phyloP scores from a whole-genome alignment of 495 filamentous ascomycete species.

The Penicillium cataractarum region DNA sequence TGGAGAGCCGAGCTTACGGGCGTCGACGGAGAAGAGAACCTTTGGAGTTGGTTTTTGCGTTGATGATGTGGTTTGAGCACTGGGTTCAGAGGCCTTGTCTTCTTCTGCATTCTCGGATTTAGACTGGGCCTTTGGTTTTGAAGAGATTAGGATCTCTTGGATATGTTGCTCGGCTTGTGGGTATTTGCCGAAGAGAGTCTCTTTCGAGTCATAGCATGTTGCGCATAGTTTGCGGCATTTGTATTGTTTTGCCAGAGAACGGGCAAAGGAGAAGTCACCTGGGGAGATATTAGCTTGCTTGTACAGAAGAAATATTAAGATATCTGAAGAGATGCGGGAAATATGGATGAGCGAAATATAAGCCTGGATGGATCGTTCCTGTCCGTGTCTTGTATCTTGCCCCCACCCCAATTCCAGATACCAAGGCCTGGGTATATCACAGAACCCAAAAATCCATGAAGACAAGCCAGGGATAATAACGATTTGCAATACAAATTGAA shows the following conservation, averaged over 20 bases:
- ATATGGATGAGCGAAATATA: neutral
- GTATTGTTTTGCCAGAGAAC: constrained; percentile 72
- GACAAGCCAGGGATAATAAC: neutral
- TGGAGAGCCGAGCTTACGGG: constrained; percentile 62
- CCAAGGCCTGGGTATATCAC: neutral
- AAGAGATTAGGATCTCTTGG: constrained; percentile 45
- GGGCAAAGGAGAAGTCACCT: constrained; percentile 88
- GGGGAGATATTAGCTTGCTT: constrained; percentile 18
- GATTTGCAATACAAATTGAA: constrained; percentile 3
- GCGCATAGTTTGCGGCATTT: constrained; percentile 66
- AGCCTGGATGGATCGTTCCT: neutral
- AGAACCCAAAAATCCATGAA: neutral
- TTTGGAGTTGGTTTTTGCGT: constrained; percentile 26
- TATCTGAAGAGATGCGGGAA: neutral
- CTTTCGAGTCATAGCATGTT: constrained; percentile 62
- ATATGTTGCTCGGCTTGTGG: constrained; percentile 70
- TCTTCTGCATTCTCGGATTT: constrained; percentile 10
- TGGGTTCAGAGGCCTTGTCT: neutral
- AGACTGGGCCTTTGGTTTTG: constrained; percentile 12
- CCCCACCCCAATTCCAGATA: neutral
- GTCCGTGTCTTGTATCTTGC: neutral
- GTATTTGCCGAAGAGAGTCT: constrained; percentile 68
- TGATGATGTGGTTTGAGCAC: constrained; percentile 3
- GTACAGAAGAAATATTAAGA: neutral
- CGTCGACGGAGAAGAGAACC: constrained; percentile 75